Conservation (phyloP, 1,284 basidiomycete species). For the Apiotrichum mycotoxinovorans region DNA sequence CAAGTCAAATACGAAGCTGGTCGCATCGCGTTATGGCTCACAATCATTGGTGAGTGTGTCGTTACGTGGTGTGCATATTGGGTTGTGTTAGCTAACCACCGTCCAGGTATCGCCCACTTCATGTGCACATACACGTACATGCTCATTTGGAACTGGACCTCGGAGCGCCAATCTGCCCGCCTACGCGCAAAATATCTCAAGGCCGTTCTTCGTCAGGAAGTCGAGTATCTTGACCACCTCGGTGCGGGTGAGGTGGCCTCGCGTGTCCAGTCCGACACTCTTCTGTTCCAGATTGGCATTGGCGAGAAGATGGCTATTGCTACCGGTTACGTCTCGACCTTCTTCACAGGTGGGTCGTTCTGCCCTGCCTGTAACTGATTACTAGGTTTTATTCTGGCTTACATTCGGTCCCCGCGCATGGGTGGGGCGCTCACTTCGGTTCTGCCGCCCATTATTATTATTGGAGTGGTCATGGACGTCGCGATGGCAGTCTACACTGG, state of each 20-base stretch:
- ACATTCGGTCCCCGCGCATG: constrained; percentile 70
- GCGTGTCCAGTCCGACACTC: constrained; percentile 71
- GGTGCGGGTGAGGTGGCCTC: constrained; percentile 95
- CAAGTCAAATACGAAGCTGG: constrained; percentile 36
- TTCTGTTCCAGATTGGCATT: constrained; percentile 80
- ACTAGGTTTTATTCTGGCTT: constrained; percentile 59
- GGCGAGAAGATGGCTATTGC: constrained; percentile 72
- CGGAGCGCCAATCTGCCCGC: constrained; percentile 82
- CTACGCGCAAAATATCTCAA: constrained; percentile 53
- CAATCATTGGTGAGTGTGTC: not conserved
- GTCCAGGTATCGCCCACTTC: constrained; percentile 53
- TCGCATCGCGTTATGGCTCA: constrained; percentile 42
- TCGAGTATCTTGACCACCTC: constrained; percentile 88
- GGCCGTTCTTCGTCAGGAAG: constrained; percentile 56
- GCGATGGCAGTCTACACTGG: constrained; percentile 44
- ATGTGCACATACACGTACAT: constrained; percentile 64
- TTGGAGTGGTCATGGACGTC: constrained; percentile 54
- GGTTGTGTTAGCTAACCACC: not conserved
- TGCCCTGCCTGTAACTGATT: not conserved
- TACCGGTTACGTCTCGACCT: constrained; percentile 53
- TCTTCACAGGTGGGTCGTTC: constrained; percentile 56
- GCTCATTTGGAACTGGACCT: constrained; percentile 82
- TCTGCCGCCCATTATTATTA: constrained; percentile 77
- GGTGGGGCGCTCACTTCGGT: constrained; percentile 85
- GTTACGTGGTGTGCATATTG: not conserved